phyloP scores from a whole-genome alignment of 2,329 filamentous ascomycete genomes.

The Xylariaceae sp. region DNA sequence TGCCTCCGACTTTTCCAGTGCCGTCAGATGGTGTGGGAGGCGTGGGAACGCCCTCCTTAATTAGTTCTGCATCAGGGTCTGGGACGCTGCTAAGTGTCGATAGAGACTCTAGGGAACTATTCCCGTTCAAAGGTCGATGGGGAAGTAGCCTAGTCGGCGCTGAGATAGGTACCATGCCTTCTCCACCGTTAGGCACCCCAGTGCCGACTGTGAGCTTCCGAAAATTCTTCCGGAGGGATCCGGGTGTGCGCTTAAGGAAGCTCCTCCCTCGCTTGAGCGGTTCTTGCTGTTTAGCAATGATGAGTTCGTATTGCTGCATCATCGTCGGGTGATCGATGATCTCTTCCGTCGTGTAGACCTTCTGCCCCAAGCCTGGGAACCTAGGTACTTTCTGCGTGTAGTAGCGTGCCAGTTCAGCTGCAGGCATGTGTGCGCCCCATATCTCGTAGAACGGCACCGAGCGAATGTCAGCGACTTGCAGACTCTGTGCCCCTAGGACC shows the following conservation, averaged over 20 bases:
- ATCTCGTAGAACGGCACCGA: constrained; percentile 49
- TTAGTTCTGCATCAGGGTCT: constrained; percentile 20
- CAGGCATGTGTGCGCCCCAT: constrained; percentile 47
- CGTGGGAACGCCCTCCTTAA: constrained; percentile 8
- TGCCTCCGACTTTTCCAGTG: background rate
- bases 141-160: constrained; percentile 9
- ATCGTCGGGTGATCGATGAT: constrained; percentile 49
- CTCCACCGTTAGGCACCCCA: constrained; percentile 2
- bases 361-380: constrained; percentile 34
- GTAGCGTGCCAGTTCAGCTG: constrained; percentile 42
- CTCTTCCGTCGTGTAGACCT: constrained; percentile 42
- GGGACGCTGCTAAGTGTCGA: constrained; percentile 26
- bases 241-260: constrained; percentile 18
- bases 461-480: constrained; percentile 41
- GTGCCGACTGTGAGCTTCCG: constrained; percentile 19
- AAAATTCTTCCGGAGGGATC: constrained; percentile 23
- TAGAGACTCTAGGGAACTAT: constrained; percentile 28
- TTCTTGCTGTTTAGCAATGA: constrained; percentile 27
- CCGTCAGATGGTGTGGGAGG: constrained; percentile 14
- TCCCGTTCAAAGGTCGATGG: constrained; percentile 15
- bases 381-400: constrained; percentile 41
- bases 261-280: constrained; percentile 19
- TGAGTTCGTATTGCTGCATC: constrained; percentile 43
- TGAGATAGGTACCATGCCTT: constrained; percentile 8
- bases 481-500: constrained; percentile 37